phyloP scores from a whole-genome alignment of 192 early-diverging fungal genomes.

The Paraglomus occultum region DNA sequence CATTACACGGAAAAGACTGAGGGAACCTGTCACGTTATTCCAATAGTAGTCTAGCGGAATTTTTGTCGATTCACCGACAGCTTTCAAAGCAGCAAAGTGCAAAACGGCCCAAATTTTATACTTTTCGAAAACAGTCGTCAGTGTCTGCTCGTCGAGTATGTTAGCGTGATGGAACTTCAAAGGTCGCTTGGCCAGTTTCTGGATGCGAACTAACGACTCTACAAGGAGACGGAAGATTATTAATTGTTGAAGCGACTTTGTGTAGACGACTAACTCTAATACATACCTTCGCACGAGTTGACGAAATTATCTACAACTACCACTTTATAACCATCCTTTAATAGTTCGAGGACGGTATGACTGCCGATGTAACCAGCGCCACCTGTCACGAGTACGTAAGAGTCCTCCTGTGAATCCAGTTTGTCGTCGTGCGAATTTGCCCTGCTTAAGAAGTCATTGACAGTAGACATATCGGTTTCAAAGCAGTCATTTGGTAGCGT shows the following conservation, averaged over 20 bases:
- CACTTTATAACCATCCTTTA: constrained; percentile 72
- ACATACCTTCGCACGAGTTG: constrained; percentile 54
- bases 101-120: constrained; percentile 69
- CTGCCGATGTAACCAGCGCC: constrained; percentile 94
- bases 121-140: constrained; percentile 71
- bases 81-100: constrained; percentile 89
- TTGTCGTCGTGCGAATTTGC: too few species aligned
- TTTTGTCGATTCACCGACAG: constrained; percentile 75
- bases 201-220: constrained; percentile 66
- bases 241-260: too few species aligned
- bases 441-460: too few species aligned
- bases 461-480: too few species aligned
- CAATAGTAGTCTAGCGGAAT: constrained; percentile 90
- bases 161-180: constrained; percentile 78
- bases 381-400: constrained; percentile 60
- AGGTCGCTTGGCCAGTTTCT: constrained; percentile 53
- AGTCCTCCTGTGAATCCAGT: too few species aligned
- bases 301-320: constrained; percentile 91
- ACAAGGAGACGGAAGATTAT: constrained; percentile 25
- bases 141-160: constrained; percentile 63
- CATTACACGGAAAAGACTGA: constrained; percentile 84
- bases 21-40: constrained; percentile 89
- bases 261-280: not conserved
- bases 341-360: constrained; percentile 85
- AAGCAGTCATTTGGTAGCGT: too few species aligned